Base-by-base conservation (phyloP, 306 rosid species). In the Arachis hypogaea region DNA sequence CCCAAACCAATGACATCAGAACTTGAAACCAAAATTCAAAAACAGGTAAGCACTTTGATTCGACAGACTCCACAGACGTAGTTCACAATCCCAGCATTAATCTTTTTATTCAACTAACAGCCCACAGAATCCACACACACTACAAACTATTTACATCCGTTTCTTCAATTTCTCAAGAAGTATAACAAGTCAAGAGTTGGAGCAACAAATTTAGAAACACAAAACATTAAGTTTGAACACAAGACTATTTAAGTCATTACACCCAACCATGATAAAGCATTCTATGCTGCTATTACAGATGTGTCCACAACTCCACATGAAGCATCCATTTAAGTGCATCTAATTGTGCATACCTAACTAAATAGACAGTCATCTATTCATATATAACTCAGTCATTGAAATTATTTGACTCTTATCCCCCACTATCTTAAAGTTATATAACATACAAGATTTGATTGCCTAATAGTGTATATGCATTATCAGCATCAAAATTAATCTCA, bases 1-100 rank as follows among this genome's bases (percentile, higher is more conserved):
- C 54, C 69, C 67, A 73, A 68, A 85, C 65, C 7, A n/a, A 83
- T 40, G 60, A 63, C 7, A 63, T 82, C 47, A 83, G 68, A 29
- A 5, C 46, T 69, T 16, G 36, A 60, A 76, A 72, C 43, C 57
- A 57, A 57, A 63, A 18, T 62, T 29, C 9, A 75, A 33, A 14
- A 29, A 68, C 30, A 72, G 63, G 66, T 36, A 76, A 61, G 76
- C 33, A 43, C 12, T 71, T 61, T 79, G 46, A 71, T 63, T 67
- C 65, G 40, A 52, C 50, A 69, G 29, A 42, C 33, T 69, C 63
- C 70, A 83, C 63, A 43, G 7, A 56, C n/a, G 52, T 30, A 38
- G 9, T 65, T 69, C 70, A 63, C 50, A 66, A 61, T 76, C 41
- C 59, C 75, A 60, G 42, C 52, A 60, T 28, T 69, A 45, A 58